Percentiles rank a stretch among this genome's conserved stretches.
Evolutionary conservation across 257 asterid genomes (phyloP).

Genomic region (Handroanthus guayacan): DNA sequence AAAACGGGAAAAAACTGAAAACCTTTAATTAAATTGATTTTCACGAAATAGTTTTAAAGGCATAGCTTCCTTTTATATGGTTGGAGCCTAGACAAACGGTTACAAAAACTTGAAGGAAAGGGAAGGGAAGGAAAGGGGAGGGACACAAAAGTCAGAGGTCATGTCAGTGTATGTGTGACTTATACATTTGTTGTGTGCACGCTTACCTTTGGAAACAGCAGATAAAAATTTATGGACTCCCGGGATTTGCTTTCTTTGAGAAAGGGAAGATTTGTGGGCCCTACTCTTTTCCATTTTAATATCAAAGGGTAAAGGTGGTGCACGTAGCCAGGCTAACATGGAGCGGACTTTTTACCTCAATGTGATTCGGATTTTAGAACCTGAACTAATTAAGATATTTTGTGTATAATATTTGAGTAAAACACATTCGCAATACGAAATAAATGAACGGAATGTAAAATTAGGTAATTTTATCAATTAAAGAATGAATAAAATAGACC

Average conservation of each 20-base stretch:
- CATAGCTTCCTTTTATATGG: background rate
- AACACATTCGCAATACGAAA: too few species aligned
- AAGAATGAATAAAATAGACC: too few species aligned
- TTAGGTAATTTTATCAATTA: too few species aligned
- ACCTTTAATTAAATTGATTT: background rate
- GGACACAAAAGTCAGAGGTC: conserved; percentile 35
- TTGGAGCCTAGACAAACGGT: background rate
- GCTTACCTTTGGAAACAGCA: conserved; percentile 37
- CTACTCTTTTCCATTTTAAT: background rate
- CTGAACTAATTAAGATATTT: too few species aligned
- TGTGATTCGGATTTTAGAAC: too few species aligned
- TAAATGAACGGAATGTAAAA: too few species aligned
- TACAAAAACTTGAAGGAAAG: background rate
- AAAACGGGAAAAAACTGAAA: background rate
- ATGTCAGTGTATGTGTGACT: conserved; percentile 30
- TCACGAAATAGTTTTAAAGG: background rate
- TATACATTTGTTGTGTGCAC: conserved; percentile 36
- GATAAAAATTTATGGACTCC: background rate
- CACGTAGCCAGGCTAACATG: too few species aligned
- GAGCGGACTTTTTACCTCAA: too few species aligned
- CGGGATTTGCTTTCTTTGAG: conserved; percentile 26
- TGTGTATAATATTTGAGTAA: too few species aligned
- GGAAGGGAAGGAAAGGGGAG: background rate
- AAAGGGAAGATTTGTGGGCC: background rate
- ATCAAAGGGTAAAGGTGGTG: background rate